phyloP scores from a whole-genome alignment of 495 filamentous ascomycete species.

The Rusavskia elegans region DNA sequence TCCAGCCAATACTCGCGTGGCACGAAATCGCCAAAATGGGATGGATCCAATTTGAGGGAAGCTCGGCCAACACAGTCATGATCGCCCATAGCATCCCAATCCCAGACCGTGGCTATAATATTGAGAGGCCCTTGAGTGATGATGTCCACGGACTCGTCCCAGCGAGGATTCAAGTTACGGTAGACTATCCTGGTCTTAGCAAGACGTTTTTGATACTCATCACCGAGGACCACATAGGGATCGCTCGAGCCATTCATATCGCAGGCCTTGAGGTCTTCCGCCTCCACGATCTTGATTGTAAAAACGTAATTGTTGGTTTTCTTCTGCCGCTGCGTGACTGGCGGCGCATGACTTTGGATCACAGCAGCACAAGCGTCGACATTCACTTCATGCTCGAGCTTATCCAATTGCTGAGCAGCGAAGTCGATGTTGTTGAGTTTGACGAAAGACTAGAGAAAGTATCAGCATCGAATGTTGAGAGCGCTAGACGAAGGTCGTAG shows the following conservation, averaged over 20 bases:
- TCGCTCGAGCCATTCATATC: constrained; percentile 90
- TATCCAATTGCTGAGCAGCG: constrained; percentile 78
- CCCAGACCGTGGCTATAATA: constrained; percentile 95
- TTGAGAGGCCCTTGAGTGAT: constrained; percentile 82
- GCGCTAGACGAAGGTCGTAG: not conserved
- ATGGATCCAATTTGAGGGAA: constrained; percentile 83
- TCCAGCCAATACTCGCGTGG: constrained; percentile 96
- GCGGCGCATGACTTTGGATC: constrained; percentile 47
- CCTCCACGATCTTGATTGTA: constrained; percentile 97
- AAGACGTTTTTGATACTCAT: constrained; percentile 96
- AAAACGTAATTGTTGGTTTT: constrained; percentile 78
- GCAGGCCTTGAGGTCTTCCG: constrained; percentile 95
- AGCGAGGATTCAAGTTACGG: constrained; percentile 82
- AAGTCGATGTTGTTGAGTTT: constrained; percentile 98
- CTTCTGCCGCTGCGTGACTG: constrained; percentile 36
- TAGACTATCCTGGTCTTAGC: constrained; percentile 89
- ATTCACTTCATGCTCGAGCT: constrained; percentile 74
- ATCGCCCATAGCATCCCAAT: constrained; percentile 93
- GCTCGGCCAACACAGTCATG: constrained; percentile 95
- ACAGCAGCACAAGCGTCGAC: constrained; percentile 87
- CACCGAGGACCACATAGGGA: constrained; percentile 91
- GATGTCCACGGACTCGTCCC: constrained; percentile 96
- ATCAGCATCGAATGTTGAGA: not conserved
- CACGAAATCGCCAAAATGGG: constrained; percentile 89
- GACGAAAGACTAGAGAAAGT: constrained; percentile 57